A percentile compares a stretch with the other conserved stretches of the same genome.
Evolutionary conservation across 371 early-diverging fungal genomes (phyloP).

Genomic region (Mortierella sp.): DNA sequence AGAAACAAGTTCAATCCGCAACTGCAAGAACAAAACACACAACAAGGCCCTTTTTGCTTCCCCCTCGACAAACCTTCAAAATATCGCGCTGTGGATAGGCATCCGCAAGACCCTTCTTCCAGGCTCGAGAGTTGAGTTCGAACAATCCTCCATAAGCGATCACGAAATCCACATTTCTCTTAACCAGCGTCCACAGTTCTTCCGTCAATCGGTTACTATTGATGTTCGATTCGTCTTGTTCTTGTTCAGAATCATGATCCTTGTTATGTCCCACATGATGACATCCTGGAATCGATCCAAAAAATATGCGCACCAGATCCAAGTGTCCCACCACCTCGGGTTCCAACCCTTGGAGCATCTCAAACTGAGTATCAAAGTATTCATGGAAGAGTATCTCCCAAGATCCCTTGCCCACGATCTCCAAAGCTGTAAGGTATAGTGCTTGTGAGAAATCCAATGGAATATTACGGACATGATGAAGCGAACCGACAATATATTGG

Average conservation of each 20-base stretch:
- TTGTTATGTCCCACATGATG: slow-evolving; percentile 21
- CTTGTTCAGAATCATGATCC: slow-evolving; percentile 13
- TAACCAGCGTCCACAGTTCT: slow-evolving; percentile 70
- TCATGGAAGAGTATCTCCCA: slow-evolving; percentile 65
- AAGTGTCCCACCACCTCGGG: slow-evolving; percentile 95
- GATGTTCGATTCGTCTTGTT: not conserved
- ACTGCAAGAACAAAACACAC: too few relatives aligned
- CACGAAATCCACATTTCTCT: slow-evolving; percentile 86
- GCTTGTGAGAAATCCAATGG: slow-evolving; percentile 89
- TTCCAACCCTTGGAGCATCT: slow-evolving; percentile 71
- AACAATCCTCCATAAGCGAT: slow-evolving; percentile 86
- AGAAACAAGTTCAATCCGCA: not conserved
- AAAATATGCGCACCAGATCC: slow-evolving; percentile 90
- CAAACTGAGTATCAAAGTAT: slow-evolving; percentile 92
- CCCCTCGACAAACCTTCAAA: slow-evolving; percentile 71
- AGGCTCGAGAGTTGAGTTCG: slow-evolving; percentile 93
- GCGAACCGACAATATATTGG: slow-evolving; percentile 94
- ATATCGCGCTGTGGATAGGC: slow-evolving; percentile 91
- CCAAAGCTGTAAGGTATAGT: slow-evolving; percentile 64
- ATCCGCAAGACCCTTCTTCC: slow-evolving; percentile 87
- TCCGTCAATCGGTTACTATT: slow-evolving; percentile 17
- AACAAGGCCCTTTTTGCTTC: too few relatives aligned
- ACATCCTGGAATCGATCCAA: slow-evolving; percentile 53
- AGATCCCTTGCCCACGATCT: slow-evolving; percentile 37
- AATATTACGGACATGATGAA: slow-evolving; percentile 86